Percentiles rank a stretch among this genome's conserved stretches.
Conservation (phyloP, 495 filamentous ascomycete species). For the Hypomontagnella submonticulosa region DNA sequence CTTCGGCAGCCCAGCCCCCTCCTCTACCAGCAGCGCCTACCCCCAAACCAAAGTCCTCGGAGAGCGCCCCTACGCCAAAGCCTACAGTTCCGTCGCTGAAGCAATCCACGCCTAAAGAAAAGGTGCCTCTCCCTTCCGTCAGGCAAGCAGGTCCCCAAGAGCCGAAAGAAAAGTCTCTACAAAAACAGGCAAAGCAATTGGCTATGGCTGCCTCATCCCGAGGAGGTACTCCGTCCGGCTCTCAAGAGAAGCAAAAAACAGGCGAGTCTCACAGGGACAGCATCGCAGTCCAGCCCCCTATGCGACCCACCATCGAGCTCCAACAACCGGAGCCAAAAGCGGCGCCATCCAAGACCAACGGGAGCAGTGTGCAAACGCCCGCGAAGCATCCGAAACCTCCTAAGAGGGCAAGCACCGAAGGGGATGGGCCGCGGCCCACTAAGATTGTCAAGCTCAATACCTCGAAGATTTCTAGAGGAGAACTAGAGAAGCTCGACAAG, state of each 20-base stretch:
- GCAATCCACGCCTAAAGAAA: constrained; percentile 21
- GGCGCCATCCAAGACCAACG: constrained; percentile 36
- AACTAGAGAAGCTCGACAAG: constrained; percentile 31
- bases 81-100: constrained; percentile 7
- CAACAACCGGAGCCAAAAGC: constrained; percentile 34
- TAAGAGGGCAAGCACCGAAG: constrained; percentile 44
- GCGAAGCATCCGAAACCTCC: constrained; percentile 33
- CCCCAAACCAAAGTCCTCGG: constrained; percentile 23
- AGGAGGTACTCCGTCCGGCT: constrained; percentile 10
- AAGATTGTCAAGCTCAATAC: constrained; percentile 53
- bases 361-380: constrained; percentile 27
- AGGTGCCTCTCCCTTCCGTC: neutral
- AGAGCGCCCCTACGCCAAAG: constrained; percentile 13
- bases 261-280: constrained; percentile 37
- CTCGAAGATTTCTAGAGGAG: constrained; percentile 33
- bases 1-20: constrained; percentile 26
- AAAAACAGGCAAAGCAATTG: constrained; percentile 27
- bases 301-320: constrained; percentile 41
- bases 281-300: constrained; percentile 42
- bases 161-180: constrained; percentile 13
- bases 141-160: constrained; percentile 26
- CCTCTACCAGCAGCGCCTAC: constrained; percentile 19
- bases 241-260: constrained; percentile 33
- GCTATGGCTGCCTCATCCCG: constrained; percentile 1
- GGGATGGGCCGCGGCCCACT: constrained; percentile 48